Base-by-base conservation (phyloP, 306 rosid genomes). In the Glycyrrhiza uralensis region DNA sequence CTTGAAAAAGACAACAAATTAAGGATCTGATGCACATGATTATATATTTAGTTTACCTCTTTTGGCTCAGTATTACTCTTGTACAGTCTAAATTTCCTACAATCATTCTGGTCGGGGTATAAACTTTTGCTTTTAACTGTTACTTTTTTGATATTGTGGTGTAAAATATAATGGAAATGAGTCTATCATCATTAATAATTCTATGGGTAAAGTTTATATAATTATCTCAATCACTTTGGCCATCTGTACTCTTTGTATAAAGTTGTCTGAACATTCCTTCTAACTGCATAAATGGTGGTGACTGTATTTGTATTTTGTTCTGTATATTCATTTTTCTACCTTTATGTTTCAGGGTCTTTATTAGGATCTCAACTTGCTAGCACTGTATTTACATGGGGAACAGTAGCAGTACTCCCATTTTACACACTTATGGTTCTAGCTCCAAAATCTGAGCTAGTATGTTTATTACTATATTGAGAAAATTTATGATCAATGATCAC, bases 351-450 rank as follows among this genome's bases (percentile, higher is more conserved):
- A 94, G 97, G 92, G 90, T 66, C n/a, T n/a, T n/a, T 84, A 60
- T 19, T 76, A 30, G 82, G 78, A 58, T 55, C 96, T 81, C 91
- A 89, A 76, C 85, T 94, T 54, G 90, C 96, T 52, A 85, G 83
- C 83, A 71, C 82, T 52, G 96, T 80, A 71, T 91, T 94, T 69
- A 85, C 96, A 19, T 44, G 85, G 70, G 99, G 97, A 71, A 94
- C 97, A 65, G n/a, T 76, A 41, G 90, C 97, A 36, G 99, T 94
- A 57, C 96, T 94, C 50, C 99, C 99, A 26, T 94, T 87, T 79
- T 94, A 94, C 76, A 76, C 89, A 50, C 97, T 94, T 62, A 94
- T 94, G 97, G 96, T 94, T 85, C 56, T 91, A 50, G 97, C 96
- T 58, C 99, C 99, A 20, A 87, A 86, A 50, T 80, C 99, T 51